These are phyloP conservation scores for Talaromyces wortmannii DNA, from an alignment of 495 filamentous ascomycete species.

Conservation along the genomic window DNA sequence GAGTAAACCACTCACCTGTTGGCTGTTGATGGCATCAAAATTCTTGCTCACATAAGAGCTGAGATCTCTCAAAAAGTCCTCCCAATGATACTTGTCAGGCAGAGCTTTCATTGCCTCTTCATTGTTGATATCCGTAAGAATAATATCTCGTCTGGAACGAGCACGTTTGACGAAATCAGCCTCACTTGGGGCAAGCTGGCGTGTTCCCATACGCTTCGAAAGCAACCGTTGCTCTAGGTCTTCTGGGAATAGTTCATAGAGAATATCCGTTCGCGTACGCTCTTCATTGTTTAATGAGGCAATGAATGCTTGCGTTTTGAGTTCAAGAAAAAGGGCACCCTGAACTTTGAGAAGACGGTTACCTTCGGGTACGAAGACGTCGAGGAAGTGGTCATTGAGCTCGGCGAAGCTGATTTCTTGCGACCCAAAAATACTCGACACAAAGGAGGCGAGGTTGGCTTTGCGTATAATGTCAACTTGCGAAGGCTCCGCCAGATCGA, in stretches of 20 bases:
- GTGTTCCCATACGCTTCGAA: constrained; percentile 55
- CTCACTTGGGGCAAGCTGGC: constrained; percentile 62
- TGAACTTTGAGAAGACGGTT: constrained; percentile 64
- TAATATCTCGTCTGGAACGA: constrained; percentile 56
- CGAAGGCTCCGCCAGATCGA: constrained; percentile 61
- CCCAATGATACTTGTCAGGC: constrained; percentile 72
- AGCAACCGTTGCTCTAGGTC: constrained; percentile 59
- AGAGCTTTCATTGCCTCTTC: constrained; percentile 55
- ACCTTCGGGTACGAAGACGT: constrained; percentile 75
- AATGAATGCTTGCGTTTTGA: constrained; percentile 84
- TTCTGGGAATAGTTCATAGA: constrained; percentile 69
- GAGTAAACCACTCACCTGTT: constrained; percentile 31
- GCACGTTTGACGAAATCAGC: constrained; percentile 64
- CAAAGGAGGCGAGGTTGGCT: constrained; percentile 81
- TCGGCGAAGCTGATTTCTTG: constrained; percentile 79
- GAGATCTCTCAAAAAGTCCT: constrained; percentile 68
- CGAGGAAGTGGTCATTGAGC: constrained; percentile 76
- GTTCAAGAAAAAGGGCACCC: constrained; percentile 66
- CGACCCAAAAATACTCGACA: constrained; percentile 74
- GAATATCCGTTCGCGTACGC: constrained; percentile 54
- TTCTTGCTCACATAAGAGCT: constrained; percentile 71
- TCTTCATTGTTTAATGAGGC: constrained; percentile 61
- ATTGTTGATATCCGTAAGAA: constrained; percentile 56
- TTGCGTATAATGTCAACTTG: constrained; percentile 74
- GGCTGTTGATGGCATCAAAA: constrained; percentile 54